Evolutionary conservation across 1,284 basidiomycete species (phyloP).

Genomic region (Pulchroboletus neoregius): DNA sequence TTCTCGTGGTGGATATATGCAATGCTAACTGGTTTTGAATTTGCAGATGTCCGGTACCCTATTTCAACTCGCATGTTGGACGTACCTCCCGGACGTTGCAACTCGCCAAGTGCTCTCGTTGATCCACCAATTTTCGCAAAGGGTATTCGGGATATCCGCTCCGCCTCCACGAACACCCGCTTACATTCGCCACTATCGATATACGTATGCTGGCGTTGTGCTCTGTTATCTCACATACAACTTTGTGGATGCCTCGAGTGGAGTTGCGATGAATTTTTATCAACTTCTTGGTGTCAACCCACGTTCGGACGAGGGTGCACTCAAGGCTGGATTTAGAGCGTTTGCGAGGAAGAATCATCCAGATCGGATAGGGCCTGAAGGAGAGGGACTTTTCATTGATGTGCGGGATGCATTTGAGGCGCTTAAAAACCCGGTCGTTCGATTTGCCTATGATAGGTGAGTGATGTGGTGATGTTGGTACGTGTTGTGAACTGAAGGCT

Average conservation of each 20-base stretch:
- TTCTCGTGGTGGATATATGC: constrained; percentile 3
- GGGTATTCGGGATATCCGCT: constrained; percentile 32
- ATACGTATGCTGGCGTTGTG: constrained; percentile 63
- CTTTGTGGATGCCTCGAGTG: constrained; percentile 50
- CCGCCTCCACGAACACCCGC: constrained; percentile 42
- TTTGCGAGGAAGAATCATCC: constrained; percentile 78
- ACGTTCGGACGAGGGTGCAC: constrained; percentile 57
- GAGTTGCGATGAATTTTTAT: constrained; percentile 70
- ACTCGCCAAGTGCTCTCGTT: constrained; percentile 38
- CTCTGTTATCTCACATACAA: constrained; percentile 69
- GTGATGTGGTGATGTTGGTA: constrained; percentile 14
- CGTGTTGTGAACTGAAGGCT: constrained; percentile 4
- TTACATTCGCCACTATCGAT: constrained; percentile 55
- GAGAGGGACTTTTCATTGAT: constrained; percentile 65
- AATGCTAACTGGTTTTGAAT: constrained; percentile 12
- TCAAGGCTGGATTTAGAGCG: constrained; percentile 70
- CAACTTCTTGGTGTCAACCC: constrained; percentile 63
- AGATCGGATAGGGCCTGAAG: constrained; percentile 66
- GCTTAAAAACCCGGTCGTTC: constrained; percentile 70
- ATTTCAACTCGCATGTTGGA: constrained; percentile 42
- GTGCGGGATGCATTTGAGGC: constrained; percentile 78
- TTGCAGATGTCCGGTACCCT: constrained; percentile 27
- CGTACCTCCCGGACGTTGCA: constrained; percentile 42
- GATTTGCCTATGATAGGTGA: constrained; percentile 84
- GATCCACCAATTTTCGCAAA: constrained; percentile 38